A percentile compares a stretch with the other conserved stretches of the same genome.
phyloP scores from a whole-genome alignment of 805 yeast genomes.

The Millerozyma acaciae region DNA sequence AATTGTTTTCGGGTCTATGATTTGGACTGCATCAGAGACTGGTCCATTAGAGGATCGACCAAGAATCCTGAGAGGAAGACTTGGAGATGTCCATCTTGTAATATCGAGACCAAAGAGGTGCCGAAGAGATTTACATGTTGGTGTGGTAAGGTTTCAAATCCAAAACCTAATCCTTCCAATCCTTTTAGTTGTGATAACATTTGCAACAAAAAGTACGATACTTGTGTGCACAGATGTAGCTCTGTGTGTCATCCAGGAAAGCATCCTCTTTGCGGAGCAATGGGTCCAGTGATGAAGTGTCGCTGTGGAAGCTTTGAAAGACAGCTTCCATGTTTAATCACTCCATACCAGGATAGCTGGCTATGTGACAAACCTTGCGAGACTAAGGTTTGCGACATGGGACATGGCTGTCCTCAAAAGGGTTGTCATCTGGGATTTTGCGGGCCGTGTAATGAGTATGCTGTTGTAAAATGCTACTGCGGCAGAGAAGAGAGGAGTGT shows the following conservation, averaged over 20 bases:
- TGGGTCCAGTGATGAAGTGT: constrained; percentile 69
- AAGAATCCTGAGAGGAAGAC: constrained; percentile 49
- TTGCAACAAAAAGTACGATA: constrained; percentile 53
- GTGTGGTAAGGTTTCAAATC: constrained; percentile 80
- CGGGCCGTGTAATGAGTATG: constrained; percentile 58
- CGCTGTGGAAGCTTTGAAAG: constrained; percentile 65
- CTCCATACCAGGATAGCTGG: constrained; percentile 69
- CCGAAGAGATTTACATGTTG: constrained; percentile 72
- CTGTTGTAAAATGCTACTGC: constrained; percentile 66
- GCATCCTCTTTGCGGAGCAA: constrained; percentile 75
- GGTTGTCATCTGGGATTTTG: constrained; percentile 80
- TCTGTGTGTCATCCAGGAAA: constrained; percentile 86
- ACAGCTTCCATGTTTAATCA: constrained; percentile 70
- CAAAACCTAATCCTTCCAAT: constrained; percentile 49
- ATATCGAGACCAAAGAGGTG: constrained; percentile 42
- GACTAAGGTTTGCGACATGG: constrained; percentile 58
- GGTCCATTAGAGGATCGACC: constrained; percentile 78
- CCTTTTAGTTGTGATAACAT: constrained; percentile 92
- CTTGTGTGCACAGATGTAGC: constrained; percentile 73
- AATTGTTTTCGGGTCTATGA: constrained; percentile 83
- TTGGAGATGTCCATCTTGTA: constrained; percentile 91
- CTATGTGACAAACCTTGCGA: constrained; percentile 60
- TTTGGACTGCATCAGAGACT: constrained; percentile 74
- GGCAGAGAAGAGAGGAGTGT: constrained; percentile 49
- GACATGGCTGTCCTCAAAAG: constrained; percentile 55